Conservation (phyloP, 345 rosid genomes). For the Xanthoceras sorbifolium region DNA sequence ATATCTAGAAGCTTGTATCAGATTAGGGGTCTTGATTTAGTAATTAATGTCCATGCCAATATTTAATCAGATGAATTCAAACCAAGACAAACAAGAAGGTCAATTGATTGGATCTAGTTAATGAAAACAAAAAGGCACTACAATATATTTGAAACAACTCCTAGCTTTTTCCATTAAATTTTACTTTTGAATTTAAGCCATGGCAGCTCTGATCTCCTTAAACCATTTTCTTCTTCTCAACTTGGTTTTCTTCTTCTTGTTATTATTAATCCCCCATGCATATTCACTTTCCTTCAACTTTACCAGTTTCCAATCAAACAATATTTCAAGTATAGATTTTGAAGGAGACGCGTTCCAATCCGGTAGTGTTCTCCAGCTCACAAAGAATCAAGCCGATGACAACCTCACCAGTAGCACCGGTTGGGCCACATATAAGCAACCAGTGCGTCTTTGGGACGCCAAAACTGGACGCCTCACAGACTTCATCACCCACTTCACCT, state of each 20-base stretch:
- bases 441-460: too few relatives aligned
- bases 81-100: not conserved
- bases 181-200: too few relatives aligned
- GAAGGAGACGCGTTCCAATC: constrained; percentile 46
- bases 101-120: not conserved
- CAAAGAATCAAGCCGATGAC: constrained; percentile 31
- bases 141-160: not conserved
- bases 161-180: not conserved
- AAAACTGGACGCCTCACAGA: too few relatives aligned
- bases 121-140: not conserved
- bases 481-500: too few relatives aligned
- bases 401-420: constrained; percentile 42
- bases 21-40: too few relatives aligned
- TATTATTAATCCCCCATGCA: constrained; percentile 27
- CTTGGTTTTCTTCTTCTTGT: not conserved
- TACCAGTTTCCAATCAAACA: constrained; percentile 38
- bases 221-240: too few relatives aligned
- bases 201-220: constrained; percentile 9
- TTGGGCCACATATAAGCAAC: constrained; percentile 48
- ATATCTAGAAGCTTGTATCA: too few relatives aligned
- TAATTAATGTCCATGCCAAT: not conserved
- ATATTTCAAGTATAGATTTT: constrained; percentile 23
- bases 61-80: too few relatives aligned
- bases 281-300: constrained; percentile 40
- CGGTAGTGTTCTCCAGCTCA: constrained; percentile 35